Base-by-base conservation (phyloP, 805 yeast genomes). In the Candida michaelii region DNA sequence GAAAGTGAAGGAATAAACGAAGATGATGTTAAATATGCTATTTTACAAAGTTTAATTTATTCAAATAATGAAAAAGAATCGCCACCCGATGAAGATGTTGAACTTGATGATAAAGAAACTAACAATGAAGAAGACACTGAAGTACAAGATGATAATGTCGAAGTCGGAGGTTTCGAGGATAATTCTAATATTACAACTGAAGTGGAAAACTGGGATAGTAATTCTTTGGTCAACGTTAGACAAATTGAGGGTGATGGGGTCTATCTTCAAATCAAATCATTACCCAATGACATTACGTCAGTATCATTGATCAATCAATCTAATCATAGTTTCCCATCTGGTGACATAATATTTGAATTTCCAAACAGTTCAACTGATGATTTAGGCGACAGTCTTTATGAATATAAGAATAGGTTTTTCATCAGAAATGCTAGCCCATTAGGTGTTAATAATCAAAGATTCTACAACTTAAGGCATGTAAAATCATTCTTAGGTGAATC, bases 271-370 rank as follows among this genome's bases (percentile, higher is more conserved):
- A 14, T 34, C 17, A 34, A 34, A 34, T 15, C 37, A 23, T 23
- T 34, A 13, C 29, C 21, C 9, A 21, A 34, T 14, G 29, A 34
- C 23, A 47, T 58, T 8, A 51, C 59, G 27, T 56, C 62, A 2
- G 37, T 64, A 27, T 50, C 48, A 37, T 53, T 64, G 46, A 44
- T 44, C 13, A 64, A 64, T 42, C 46, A 47, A 17, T 54, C 66
- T 4, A 27, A 41, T 4, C 48, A 43, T 30, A 24, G 36, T 6
- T 61, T 65, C 35, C 44, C 49, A 16, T 63, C 66, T 12, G 66
- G 67, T 2, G 56, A 55, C 24, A 52, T 64, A 21, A 54, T 46
- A 11, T 63, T 65, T 45, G 63, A 56, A 39, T 62, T 63, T 43
- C 46, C 30, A 32, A 50, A 55, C 44, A 48, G 42, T 8, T 27